These are phyloP conservation scores for Imleria badia DNA, from an alignment of 768 basidiomycete species.

Conservation along the genomic window DNA sequence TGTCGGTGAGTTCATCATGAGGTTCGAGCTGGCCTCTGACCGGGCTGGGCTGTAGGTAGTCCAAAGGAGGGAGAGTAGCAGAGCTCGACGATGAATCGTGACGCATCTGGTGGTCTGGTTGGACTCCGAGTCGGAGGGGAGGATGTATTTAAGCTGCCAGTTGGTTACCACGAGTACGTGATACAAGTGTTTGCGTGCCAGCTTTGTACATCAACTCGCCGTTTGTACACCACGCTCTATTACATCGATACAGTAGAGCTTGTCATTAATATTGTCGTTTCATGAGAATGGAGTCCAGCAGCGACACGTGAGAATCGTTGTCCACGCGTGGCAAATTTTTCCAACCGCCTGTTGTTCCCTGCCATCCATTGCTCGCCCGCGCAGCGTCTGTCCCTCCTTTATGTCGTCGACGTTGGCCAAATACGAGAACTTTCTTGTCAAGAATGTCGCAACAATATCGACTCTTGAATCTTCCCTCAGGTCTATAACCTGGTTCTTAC, in stretches of 20 bases:
- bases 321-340: slow-evolving; percentile 8
- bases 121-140: slow-evolving; percentile 3
- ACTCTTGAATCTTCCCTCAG: slow-evolving; percentile 86
- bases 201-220: slow-evolving; percentile 26
- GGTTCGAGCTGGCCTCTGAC: slow-evolving; percentile 76
- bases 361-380: background rate
- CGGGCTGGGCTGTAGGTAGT: slow-evolving; percentile 62
- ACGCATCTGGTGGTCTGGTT: slow-evolving; percentile 19
- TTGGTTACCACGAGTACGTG: slow-evolving; percentile 18
- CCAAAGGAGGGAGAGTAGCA: slow-evolving; percentile 36
- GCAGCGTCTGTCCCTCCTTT: background rate
- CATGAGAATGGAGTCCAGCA: too few species aligned
- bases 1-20: slow-evolving; percentile 47
- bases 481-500: slow-evolving; percentile 93
- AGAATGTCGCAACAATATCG: slow-evolving; percentile 83
- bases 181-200: slow-evolving; percentile 20
- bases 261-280: too few species aligned
- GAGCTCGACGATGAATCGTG: slow-evolving; percentile 25
- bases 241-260: too few species aligned
- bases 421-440: slow-evolving; percentile 82
- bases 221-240: background rate
- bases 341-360: background rate
- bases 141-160: slow-evolving; percentile 5
- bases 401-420: slow-evolving; percentile 66
- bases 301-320: slow-evolving; percentile 1